Percentiles rank a stretch among this genome's conserved stretches.
Conservation (phyloP, 2,329 filamentous ascomycete species). For the Sporothrix protearum region DNA sequence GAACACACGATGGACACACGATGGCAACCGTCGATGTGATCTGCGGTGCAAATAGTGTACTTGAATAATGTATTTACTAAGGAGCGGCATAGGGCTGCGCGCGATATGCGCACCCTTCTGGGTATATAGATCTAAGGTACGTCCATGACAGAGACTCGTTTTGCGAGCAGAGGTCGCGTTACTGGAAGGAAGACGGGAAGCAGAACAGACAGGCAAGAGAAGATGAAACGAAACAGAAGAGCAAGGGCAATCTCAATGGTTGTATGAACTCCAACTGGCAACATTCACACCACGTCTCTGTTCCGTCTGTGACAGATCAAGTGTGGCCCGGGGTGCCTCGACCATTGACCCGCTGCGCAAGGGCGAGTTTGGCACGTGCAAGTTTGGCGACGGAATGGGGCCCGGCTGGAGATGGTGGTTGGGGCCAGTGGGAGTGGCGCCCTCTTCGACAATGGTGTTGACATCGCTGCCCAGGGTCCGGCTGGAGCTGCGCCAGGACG, state of each 20-base stretch:
- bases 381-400: background rate
- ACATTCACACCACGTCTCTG: constrained; percentile 19
- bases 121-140: background rate
- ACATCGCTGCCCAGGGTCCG: background rate
- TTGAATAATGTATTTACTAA: background rate
- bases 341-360: background rate
- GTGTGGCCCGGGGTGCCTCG: constrained; percentile 21
- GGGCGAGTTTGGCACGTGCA: background rate
- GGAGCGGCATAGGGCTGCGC: background rate
- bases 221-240: background rate
- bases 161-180: background rate
- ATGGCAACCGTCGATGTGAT: background rate
- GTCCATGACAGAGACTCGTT: background rate
- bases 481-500: constrained; percentile 23
- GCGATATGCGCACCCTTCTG: background rate
- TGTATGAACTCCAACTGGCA: constrained; percentile 26
- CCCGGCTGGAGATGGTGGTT: background rate
- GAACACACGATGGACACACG: background rate
- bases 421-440: background rate
- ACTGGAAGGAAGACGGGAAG: background rate
- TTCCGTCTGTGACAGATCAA: constrained; percentile 24
- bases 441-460: background rate
- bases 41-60: background rate
- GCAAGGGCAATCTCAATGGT: background rate
- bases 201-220: background rate